Evolutionary conservation across 2,329 filamentous ascomycete species (phyloP), one percentile per base, ranked within the genome.

Genomic region (Arthrobotrys entomopaga): DNA sequence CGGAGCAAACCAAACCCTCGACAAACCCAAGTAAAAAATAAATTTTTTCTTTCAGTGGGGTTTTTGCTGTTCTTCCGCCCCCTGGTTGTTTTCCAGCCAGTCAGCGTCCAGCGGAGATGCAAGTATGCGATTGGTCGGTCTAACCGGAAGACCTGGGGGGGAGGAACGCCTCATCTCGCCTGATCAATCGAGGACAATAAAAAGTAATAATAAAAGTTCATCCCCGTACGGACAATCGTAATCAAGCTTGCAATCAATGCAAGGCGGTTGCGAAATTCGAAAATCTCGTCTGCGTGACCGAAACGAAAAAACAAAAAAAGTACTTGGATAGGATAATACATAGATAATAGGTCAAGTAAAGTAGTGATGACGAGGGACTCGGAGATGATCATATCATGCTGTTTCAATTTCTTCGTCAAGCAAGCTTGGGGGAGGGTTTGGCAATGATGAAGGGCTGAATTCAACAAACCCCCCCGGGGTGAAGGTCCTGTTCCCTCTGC

Each of bases 151-250:
- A 53, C 67, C 67, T 53, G 52, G 66, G 67, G 42, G 34, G 13
- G 34, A 13, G 66, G 67, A 54, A 48, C 56, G 54, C 53, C 67
- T 72, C 67, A 72, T 72, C 67, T 72, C 67, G 60, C 67, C 66
- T 65, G 54, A 19, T 16, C 63, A 46, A 40, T 29, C 34, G 26
- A 53, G 38, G 50, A 38, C 49, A 66, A 48, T 58, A n/a, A 10
- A 34, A 34, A 34, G 29, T 2, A 34, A 34, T 34, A 34, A 34
- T 5, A 34, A 7, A 34, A n/a, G n/a, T 40, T 13, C 34, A 40
- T 40, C 34, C 6, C 6, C 42, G 5, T 34, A 34, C 10, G 29
- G 29, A 34, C 29, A 34, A 34, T 34, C 3, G 24, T 7, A 13
- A 43, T 43, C 46, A 49, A 10, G 24, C 22, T 46, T 19, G 56